Percentiles rank a stretch among this genome's conserved stretches.
These are phyloP conservation scores for Fusarium protoensiforme DNA, from an alignment of 2,329 filamentous ascomycete genomes.

Conservation along the genomic window DNA sequence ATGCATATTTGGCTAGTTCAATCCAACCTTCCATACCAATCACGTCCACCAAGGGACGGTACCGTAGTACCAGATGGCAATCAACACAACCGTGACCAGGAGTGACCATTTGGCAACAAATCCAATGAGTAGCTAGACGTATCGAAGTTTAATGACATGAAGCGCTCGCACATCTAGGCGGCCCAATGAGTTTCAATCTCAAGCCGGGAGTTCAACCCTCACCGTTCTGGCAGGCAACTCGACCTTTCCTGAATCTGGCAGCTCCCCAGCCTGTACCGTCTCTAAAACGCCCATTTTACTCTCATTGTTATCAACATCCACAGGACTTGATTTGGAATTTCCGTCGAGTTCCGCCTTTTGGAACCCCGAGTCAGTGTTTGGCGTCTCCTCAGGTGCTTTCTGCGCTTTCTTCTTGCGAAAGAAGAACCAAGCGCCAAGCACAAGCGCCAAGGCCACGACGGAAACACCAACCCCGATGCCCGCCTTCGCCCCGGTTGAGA, in stretches of 20 bases:
- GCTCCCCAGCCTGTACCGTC: neutral
- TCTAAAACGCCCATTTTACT: neutral
- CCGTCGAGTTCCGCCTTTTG: neutral
- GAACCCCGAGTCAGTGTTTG: neutral
- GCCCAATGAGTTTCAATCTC: neutral
- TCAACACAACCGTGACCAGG: neutral
- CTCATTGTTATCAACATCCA: neutral
- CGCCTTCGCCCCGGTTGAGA: neutral
- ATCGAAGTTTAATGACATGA: neutral
- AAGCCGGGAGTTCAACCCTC: neutral
- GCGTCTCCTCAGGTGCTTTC: neutral
- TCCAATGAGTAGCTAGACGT: neutral
- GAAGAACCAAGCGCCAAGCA: neutral
- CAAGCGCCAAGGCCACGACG: neutral
- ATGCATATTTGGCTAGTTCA: neutral
- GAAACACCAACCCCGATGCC: neutral
- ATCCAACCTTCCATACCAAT: too few relatives aligned
- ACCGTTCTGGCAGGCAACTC: neutral
- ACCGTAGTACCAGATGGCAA: neutral
- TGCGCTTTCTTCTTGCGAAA: neutral
- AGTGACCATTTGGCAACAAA: neutral
- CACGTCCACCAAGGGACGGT: too few relatives aligned
- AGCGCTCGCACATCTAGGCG: neutral
- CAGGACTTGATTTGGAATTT: neutral
- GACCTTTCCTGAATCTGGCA: neutral